Base-by-base conservation (phyloP, 208 protist species). In the Endotrypanum monterogeii region DNA sequence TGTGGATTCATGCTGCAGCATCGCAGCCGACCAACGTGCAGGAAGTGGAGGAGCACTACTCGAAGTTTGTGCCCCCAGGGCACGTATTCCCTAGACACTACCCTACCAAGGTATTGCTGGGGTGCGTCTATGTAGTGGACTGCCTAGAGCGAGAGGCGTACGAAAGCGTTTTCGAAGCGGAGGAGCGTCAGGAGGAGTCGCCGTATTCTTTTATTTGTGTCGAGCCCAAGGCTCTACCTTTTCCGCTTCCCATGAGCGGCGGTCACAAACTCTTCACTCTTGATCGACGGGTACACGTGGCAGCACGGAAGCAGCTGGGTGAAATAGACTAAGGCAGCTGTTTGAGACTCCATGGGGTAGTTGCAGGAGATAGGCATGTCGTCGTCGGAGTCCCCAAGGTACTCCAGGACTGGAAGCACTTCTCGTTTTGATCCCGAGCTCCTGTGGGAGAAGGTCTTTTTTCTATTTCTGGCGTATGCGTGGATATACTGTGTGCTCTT, bases 1-100 rank as follows among this genome's bases (percentile, higher is more conserved):
- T 98, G 68, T 98, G 96, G 95, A 98, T 98, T 63, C 92, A 97
- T 65, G 89, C 91, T 4, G 91, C 94, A 14, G 65, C 88, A 9
- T 80, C 89, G 48, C 67, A 90, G 74, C 85, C 91, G 28, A 71
- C 77, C 6, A 85, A 94, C n/a, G 87, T 97, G 25, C 71, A 77
- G 56, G 87, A 93, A 58, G 73, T 90, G 14, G 91, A 98, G 83
- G 55, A 74, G 18, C 89, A 89, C 65, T 96, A 98, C 74, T 28
- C 78, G 30, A 86, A 74, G 55, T 95, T 96, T 68, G 63, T 87
- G 61, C 46, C 72, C 14, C 77, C 86, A 0, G 76, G 60, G 2
- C 70, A 87, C 30, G 52, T 79, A 16, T 97, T 97, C 73, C 96
- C 96, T 23, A 82, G 79, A 68, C 84, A 97, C 84, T 98, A 98